Base-by-base conservation (phyloP, 495 filamentous ascomycete genomes). In the Penicillium cinerascens region DNA sequence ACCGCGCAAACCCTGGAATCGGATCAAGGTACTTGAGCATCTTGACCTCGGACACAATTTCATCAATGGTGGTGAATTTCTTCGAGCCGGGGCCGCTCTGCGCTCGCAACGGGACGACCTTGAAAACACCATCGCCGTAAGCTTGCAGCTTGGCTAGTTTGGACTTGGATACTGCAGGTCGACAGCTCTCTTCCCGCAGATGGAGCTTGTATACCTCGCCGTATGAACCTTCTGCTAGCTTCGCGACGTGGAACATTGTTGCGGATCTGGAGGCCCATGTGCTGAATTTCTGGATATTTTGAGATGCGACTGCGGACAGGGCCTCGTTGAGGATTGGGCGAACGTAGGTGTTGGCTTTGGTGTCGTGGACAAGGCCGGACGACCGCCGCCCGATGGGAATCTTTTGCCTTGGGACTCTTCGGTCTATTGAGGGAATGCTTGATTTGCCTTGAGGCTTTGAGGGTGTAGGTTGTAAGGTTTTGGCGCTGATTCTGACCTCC, bases 1-100 rank as follows among this genome's bases (percentile, higher is more conserved):
- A 92, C n/a, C 85, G 78, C n/a, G 90, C 88, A 67, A 95, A 96
- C n/a, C 91, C 91, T 2, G 89, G 89, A 39, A 92, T 83, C 16
- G 82, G 80, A 42, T 87, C 83, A 20, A 96, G 79, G 49, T 80
- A 84, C 50, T 89, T 84, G 17, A 92, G 83, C 49, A 93, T 86
- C 48, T 77, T 78, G 18, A 92, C 74, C 64, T 96, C 91, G 0
- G 81, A 72, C 9, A 76, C 75, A 27, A 88, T 81, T 47, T 81
- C 76, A 0, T 75, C 68, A 15, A 84, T 72, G 6, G 61, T 67
- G 6, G 76, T 81, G 58, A 73, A 74, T 17, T 71, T 72, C 37
- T 71, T 74, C 15, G 75, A 79, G 2, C 77, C 76, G 0, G 55
- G 66, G 1, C 76, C 77, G 16, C 65, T 68, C 50, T 65, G 56